These are phyloP conservation scores for Plasmodium berghei DNA, from an alignment of 169 alveolate genomes.

Conservation along the genomic window DNA sequence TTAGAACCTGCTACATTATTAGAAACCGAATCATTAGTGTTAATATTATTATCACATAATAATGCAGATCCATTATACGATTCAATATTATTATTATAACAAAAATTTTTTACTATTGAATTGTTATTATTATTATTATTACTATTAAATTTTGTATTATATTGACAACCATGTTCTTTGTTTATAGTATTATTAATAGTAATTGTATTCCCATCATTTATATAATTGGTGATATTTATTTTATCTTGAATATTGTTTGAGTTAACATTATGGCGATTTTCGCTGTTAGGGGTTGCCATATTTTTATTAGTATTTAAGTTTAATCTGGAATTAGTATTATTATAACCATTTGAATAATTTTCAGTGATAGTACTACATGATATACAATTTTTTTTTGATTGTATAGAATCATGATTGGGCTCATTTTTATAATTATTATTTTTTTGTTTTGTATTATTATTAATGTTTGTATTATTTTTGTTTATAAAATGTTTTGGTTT, in stretches of 20 bases:
- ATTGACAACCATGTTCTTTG: constrained; percentile 8
- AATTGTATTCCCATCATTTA: not conserved
- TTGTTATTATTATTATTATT: not conserved
- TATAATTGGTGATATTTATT: not conserved
- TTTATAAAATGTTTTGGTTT: constrained; percentile 28
- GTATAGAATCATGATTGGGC: not conserved
- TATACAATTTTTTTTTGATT: not conserved
- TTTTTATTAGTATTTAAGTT: not conserved
- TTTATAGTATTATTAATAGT: not conserved
- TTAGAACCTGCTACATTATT: not conserved
- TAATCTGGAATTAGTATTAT: not conserved
- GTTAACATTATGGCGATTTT: not conserved
- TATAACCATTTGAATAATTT: not conserved
- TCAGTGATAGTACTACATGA: not conserved
- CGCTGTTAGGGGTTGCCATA: not conserved
- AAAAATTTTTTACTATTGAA: not conserved
- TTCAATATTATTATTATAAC: not conserved
- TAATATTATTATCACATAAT: not conserved
- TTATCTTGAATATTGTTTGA: not conserved
- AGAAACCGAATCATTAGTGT: not conserved
- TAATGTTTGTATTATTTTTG: constrained; percentile 19
- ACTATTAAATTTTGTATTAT: constrained; percentile 1
- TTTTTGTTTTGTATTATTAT: constrained; percentile 12
- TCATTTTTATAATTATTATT: constrained; percentile 13
- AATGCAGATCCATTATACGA: not conserved